These are phyloP conservation scores for Gymnopilus dilepis DNA, from an alignment of 768 basidiomycete genomes.

Conservation along the genomic window DNA sequence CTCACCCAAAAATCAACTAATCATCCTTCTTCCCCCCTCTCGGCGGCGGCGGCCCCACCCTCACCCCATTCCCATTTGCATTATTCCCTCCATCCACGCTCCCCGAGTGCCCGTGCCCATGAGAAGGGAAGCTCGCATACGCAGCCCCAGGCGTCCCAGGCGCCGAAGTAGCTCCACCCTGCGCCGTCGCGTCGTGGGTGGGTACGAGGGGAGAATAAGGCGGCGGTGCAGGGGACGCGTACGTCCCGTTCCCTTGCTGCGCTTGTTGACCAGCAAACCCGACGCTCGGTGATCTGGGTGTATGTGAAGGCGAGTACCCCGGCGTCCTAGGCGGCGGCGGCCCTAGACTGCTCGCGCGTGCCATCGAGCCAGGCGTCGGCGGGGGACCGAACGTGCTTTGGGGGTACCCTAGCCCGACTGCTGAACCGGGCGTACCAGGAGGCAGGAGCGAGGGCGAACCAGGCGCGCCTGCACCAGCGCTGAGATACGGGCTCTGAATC, in stretches of 20 bases:
- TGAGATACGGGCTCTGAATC: slow-evolving; percentile 36
- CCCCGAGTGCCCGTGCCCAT: too few species aligned
- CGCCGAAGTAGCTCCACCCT: slow-evolving; percentile 29
- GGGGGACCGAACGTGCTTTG: slow-evolving; percentile 5
- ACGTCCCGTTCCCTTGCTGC: slow-evolving; percentile 18
- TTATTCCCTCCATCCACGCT: too few species aligned
- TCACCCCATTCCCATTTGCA: too few species aligned
- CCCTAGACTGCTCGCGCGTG: slow-evolving; percentile 11
- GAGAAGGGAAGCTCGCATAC: slow-evolving; percentile 38
- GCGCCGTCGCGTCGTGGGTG: slow-evolving; percentile 21
- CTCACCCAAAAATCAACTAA: too few species aligned
- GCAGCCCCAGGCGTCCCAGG: slow-evolving; percentile 39
- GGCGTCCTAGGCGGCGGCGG: slow-evolving; percentile 17
- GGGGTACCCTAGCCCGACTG: slow-evolving; percentile 12
- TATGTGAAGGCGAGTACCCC: not conserved
- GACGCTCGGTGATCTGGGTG: slow-evolving; percentile 18
- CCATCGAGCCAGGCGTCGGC: slow-evolving; percentile 19
- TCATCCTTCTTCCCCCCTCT: too few species aligned
- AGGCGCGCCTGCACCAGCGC: slow-evolving; percentile 23
- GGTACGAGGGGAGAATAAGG: slow-evolving; percentile 20
- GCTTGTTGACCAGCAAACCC: slow-evolving; percentile 26
- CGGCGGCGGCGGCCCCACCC: too few species aligned
- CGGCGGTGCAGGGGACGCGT: not conserved
- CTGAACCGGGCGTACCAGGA: slow-evolving; percentile 26
- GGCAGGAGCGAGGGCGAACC: slow-evolving; percentile 21